Evolutionary conservation across 1,284 basidiomycete genomes (phyloP), one percentile per base, ranked within the genome.

Genomic region (Puccinia horiana): DNA sequence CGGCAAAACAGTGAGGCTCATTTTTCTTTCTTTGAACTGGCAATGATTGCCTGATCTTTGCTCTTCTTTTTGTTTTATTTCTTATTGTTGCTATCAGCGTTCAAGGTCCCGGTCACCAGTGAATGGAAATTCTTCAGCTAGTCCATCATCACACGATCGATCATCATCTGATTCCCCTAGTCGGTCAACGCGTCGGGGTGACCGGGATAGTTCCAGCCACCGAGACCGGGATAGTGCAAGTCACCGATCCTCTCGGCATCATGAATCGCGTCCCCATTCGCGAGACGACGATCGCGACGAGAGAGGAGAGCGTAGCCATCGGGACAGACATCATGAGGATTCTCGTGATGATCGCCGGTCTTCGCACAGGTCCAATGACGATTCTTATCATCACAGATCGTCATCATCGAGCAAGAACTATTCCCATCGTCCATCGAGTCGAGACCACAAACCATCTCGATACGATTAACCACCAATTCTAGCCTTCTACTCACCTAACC

Each of bases 51-150:
- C 29, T 26, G 32, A 2, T 40, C 12, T 35, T 35, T 40, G 40
- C 8, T 52, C n/a, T n/a, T n/a, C n/a, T n/a, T n/a, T n/a, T n/a
- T n/a, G n/a, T n/a, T n/a, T n/a, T n/a, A n/a, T n/a, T n/a, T 35
- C 18, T 56, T 14, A 35, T 61, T 37, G 29, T 61, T n/a, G 14
- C 35, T 61, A 9, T 29, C 49, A 85, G 84, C 72, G 72, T 23
- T 74, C 72, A 9, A 52, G 72, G 35, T 52, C 72, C 40, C 72
- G 72, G 16, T 74, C 72, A n/a, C 72, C 72, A 9, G 32, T 47
- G 63, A 67, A 44, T 42, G 37, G 63, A 16, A 16, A 8, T 61
- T 61, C 56, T 32, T 61, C 26, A 32, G 56, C 56, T 20, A 29
- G 26, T 29, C 56, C 56, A 58, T 58, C 56, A 26, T 58, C 26